Evolutionary conservation across 768 basidiomycete species (phyloP).

Genomic region (Astraeus odoratus): DNA sequence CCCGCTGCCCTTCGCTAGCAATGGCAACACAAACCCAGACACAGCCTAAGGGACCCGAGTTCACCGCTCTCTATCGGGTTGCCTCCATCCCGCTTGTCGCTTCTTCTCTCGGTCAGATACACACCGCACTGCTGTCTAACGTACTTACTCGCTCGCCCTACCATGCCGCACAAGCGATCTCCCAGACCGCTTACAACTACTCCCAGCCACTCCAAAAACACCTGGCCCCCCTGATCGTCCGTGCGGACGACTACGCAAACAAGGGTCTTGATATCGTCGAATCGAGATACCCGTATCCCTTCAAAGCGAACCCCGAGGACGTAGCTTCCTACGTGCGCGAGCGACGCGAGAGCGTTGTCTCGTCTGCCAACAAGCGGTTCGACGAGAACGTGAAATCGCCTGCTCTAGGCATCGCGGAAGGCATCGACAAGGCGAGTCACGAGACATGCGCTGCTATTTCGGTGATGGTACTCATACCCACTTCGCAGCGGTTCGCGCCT

Average conservation of each 20-base stretch:
- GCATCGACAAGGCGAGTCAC: slow-evolving; percentile 62
- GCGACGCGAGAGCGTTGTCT: slow-evolving; percentile 46
- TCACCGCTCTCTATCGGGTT: slow-evolving; percentile 58
- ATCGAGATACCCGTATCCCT: slow-evolving; percentile 68
- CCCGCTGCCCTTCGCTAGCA: not conserved
- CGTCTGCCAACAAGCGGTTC: slow-evolving; percentile 52
- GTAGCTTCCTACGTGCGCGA: slow-evolving; percentile 54
- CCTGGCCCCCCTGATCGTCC: slow-evolving; percentile 57
- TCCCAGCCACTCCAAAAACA: slow-evolving; percentile 60
- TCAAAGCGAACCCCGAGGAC: slow-evolving; percentile 68
- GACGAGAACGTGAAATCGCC: slow-evolving; percentile 61
- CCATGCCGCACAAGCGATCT: slow-evolving; percentile 54
- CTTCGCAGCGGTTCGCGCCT: slow-evolving; percentile 56
- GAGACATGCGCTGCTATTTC: slow-evolving; percentile 13
- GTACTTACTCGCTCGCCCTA: slow-evolving; percentile 59
- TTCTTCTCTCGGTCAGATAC: slow-evolving; percentile 53
- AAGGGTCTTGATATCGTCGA: slow-evolving; percentile 70
- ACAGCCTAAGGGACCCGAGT: slow-evolving; percentile 36
- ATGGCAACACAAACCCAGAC: slow-evolving; percentile 33
- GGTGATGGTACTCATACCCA: slow-evolving; percentile 7
- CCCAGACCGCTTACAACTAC: slow-evolving; percentile 50
- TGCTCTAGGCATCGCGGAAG: slow-evolving; percentile 54
- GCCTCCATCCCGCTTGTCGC: slow-evolving; percentile 70
- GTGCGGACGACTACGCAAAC: slow-evolving; percentile 63
- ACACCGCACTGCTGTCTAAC: slow-evolving; percentile 53